A percentile compares a stretch with the other conserved stretches of the same genome.
These are phyloP conservation scores for Auricularia heimuer DNA, from an alignment of 768 basidiomycete species.

Conservation along the genomic window DNA sequence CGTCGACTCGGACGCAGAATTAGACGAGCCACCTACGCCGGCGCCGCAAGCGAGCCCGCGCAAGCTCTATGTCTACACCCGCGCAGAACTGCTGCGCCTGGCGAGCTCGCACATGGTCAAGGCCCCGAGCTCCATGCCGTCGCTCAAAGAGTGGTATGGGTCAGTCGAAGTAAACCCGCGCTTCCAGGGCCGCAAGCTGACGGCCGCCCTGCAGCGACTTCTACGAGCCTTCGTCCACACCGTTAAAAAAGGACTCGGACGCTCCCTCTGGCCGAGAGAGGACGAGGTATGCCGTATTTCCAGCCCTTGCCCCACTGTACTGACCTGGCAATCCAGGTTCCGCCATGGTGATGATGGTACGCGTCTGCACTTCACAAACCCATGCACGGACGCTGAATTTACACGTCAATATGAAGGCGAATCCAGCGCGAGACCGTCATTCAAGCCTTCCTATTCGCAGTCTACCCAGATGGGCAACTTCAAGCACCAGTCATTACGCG, in stretches of 20 bases:
- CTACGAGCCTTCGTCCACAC: slow-evolving; percentile 43
- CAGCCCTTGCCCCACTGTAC: background rate
- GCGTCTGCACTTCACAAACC: slow-evolving; percentile 11
- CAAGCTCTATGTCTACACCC: slow-evolving; percentile 41
- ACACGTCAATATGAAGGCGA: slow-evolving; percentile 22
- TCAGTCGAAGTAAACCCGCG: slow-evolving; percentile 28
- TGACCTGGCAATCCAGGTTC: slow-evolving; percentile 37
- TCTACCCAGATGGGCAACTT: slow-evolving; percentile 92
- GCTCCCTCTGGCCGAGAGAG: slow-evolving; percentile 10
- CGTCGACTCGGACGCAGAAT: background rate
- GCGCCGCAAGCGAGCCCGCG: background rate
- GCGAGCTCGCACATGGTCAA: slow-evolving; percentile 68
- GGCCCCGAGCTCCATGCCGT: slow-evolving; percentile 66
- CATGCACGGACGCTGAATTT: slow-evolving; percentile 5
- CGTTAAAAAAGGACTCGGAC: slow-evolving; percentile 63
- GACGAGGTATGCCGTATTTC: slow-evolving; percentile 2
- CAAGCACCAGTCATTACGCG: slow-evolving; percentile 73
- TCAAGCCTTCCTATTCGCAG: slow-evolving; percentile 63
- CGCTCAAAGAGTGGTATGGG: slow-evolving; percentile 85
- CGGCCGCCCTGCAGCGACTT: slow-evolving; percentile 28
- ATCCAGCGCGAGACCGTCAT: slow-evolving; percentile 50
- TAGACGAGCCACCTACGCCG: background rate
- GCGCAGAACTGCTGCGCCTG: slow-evolving; percentile 56
- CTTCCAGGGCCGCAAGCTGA: slow-evolving; percentile 7
- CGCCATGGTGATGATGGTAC: slow-evolving; percentile 66